A percentile compares a stretch with the other conserved stretches of the same genome.
Conservation (phyloP, 345 rosid species). For the Populus euphratica region DNA sequence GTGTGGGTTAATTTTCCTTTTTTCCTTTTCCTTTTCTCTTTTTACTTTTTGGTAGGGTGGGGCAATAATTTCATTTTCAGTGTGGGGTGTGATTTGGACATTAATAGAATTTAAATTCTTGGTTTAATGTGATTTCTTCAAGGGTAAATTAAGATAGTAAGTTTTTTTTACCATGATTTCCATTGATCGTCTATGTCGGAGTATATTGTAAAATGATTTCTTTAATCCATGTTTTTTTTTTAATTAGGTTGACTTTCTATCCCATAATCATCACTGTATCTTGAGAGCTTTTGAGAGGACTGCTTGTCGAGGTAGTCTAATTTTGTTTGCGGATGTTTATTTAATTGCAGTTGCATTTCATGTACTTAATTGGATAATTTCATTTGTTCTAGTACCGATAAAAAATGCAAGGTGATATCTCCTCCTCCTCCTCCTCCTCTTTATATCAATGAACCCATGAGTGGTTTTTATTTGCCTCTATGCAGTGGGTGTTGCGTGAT, state of each 20-base stretch:
- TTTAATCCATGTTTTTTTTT: not conserved
- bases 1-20: not conserved
- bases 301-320: no score
- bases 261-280: no score
- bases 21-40: not conserved
- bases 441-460: not conserved
- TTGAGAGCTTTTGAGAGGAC: no score
- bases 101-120: not conserved
- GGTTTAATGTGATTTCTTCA: not conserved
- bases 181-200: not conserved
- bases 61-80: not conserved
- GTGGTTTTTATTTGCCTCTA: not conserved
- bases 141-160: not conserved
- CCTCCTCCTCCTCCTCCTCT: no score
- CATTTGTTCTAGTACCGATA: not conserved
- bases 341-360: not conserved
- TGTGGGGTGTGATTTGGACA: not conserved
- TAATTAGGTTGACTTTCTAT: not conserved
- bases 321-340: no score
- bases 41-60: slow-evolving; percentile 9
- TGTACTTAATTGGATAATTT: not conserved
- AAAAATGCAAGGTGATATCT: no score
- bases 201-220: not conserved
- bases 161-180: not conserved
- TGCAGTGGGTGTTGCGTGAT: no score